Conservation (phyloP, 192 early-diverging fungal species). For the Lunasporangiospora selenospora region DNA sequence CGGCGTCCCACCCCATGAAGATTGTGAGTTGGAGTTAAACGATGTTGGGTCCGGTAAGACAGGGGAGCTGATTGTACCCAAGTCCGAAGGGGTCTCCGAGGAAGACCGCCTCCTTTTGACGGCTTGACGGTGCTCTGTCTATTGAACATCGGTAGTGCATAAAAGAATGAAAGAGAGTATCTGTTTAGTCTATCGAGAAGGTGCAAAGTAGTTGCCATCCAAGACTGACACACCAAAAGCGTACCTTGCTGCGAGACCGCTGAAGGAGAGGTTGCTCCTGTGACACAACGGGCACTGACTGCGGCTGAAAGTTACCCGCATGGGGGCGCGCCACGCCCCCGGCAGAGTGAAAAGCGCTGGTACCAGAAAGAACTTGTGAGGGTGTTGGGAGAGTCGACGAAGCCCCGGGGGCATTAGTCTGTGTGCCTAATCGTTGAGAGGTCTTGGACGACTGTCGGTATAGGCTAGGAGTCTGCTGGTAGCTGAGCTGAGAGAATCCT, state of each 20-base stretch:
- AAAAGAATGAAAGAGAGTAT: background rate
- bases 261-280: slow-evolving; percentile 12
- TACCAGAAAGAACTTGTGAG: slow-evolving; percentile 23
- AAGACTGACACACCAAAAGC: background rate
- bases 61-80: slow-evolving; percentile 9
- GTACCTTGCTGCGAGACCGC: slow-evolving; percentile 13
- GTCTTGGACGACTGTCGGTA: slow-evolving; percentile 24
- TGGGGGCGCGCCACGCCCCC: slow-evolving; percentile 4
- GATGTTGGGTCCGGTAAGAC: slow-evolving; percentile 20
- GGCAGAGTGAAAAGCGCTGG: slow-evolving; percentile 25
- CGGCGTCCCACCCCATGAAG: slow-evolving; percentile 27
- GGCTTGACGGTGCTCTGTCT: slow-evolving; percentile 12
- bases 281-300: background rate
- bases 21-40: slow-evolving; percentile 38
- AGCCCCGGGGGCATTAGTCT: slow-evolving; percentile 2
- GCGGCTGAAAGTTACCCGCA: slow-evolving; percentile 2
- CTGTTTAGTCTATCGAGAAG: background rate
- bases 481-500: slow-evolving; percentile 17
- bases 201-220: background rate
- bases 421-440: too few species aligned
- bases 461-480: slow-evolving; percentile 13
- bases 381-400: slow-evolving; percentile 22
- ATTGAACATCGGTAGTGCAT: background rate
- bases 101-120: slow-evolving; percentile 29
- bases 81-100: slow-evolving; percentile 5